Evolutionary conservation across 2,329 filamentous ascomycete genomes (phyloP), one percentile per base, ranked within the genome.

Genomic region (Fusarium cicatricum): DNA sequence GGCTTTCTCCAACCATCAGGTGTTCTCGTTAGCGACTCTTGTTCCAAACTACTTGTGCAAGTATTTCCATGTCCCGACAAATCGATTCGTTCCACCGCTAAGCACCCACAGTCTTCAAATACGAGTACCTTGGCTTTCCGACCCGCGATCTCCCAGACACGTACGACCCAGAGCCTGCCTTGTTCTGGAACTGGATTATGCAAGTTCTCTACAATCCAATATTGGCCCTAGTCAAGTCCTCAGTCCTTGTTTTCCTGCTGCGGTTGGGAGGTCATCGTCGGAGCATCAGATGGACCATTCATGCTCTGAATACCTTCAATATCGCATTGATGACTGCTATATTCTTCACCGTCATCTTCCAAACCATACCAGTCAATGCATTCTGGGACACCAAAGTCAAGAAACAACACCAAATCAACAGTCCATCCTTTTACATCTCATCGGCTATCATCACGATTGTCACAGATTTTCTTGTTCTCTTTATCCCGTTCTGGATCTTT

Each of bases 231-330:
- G 74, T 80, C 51, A 81, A 80, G 62, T 72, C 74, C 2, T 80
- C 78, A 0, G 70, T 80, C 15, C 71, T 81, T 4, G 57, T 80
- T n/a, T 79, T 80, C 53, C 70, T 80, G n/a, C 70, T 78, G 15
- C 76, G 77, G 1, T 74, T 42, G 65, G 74, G 31, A 66, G 75
- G 64, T 44, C 23, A 71, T 58, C 17, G 67, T 2, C 66, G 70
- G 26, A 58, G 55, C 9, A 66, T 66, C 3, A 55, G 46, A 36
- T 67, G 56, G 57, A 26, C 49, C 16, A 52, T 77, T 44, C 68
- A 75, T 64, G 52, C 56, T n/a, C 53, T 77, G 50, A 79, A 78
- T 46, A 42, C 69, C 0, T 60, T 70, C 14, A 70, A 77, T 1
- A 33, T 66, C 1, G 37, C 45, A 0, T 37, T 64, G 19, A 69